Conservation (phyloP, 2,329 filamentous ascomycete genomes). For the Pestalotiopsis sp. region DNA sequence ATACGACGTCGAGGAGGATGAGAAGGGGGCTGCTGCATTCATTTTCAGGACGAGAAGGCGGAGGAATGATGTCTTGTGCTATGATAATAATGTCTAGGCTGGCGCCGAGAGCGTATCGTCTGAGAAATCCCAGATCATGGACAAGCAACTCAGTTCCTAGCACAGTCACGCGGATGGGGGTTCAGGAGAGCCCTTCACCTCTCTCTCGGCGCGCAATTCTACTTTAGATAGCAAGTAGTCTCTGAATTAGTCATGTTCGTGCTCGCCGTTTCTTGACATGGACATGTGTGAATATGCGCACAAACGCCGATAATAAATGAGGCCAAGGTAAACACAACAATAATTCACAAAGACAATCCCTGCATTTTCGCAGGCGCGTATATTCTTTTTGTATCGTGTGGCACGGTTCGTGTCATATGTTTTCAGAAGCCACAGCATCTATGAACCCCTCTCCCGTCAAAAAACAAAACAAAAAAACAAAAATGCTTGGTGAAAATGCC, state of each 20-base stretch:
- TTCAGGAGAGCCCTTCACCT: too few relatives aligned
- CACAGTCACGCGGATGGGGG: too few relatives aligned
- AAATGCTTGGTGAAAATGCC: constrained; percentile 5
- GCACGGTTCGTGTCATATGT: too few relatives aligned
- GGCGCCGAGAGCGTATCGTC: too few relatives aligned
- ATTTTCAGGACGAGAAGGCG: too few relatives aligned
- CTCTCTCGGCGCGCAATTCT: background rate
- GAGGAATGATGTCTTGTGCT: background rate
- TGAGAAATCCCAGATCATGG: too few relatives aligned
- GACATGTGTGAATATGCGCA: background rate
- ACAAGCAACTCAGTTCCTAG: too few relatives aligned
- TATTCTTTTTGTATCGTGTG: too few relatives aligned
- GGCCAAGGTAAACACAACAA: background rate
- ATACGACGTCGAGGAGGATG: too few relatives aligned
- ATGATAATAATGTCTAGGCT: too few relatives aligned
- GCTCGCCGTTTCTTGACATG: background rate
- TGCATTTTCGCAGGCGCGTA: too few relatives aligned
- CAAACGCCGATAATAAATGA: background rate
- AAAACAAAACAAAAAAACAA: background rate
- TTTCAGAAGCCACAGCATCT: background rate
- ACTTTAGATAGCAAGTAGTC: background rate
- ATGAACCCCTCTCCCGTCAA: background rate
- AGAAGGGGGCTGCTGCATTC: too few relatives aligned
- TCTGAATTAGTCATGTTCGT: background rate
- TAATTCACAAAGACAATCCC: background rate